Evolutionary conservation across 139 green algal species (phyloP).

Genomic region (Chlorella sp.): DNA sequence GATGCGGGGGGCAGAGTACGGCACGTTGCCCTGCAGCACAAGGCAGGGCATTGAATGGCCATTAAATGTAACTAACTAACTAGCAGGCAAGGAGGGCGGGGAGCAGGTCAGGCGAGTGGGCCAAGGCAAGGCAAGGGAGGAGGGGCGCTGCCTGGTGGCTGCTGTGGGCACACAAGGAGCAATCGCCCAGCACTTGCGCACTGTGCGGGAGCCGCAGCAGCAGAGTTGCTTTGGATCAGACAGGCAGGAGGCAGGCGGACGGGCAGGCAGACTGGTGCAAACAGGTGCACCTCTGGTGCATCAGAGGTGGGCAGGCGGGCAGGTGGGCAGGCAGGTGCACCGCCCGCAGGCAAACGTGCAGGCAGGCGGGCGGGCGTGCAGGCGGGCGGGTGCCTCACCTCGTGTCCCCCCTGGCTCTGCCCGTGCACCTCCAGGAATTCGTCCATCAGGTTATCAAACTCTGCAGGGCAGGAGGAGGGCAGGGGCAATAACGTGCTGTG

Average conservation of each 20-base stretch:
- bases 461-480: not conserved
- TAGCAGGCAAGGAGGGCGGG: no score
- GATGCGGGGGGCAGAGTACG: slow-evolving; percentile 6
- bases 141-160: no score
- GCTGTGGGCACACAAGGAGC: no score
- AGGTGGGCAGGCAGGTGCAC: not conserved
- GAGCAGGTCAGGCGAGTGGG: no score
- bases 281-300: not conserved
- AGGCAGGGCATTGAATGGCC: no score
- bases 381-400: not conserved
- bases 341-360: not conserved
- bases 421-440: slow-evolving; percentile 75
- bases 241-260: not conserved
- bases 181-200: no score
- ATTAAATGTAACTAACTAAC: no score
- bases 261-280: not conserved
- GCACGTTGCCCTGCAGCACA: slow-evolving; percentile 20
- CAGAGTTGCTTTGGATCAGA: not conserved
- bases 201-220: not conserved
- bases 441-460: slow-evolving; percentile 75
- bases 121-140: no score
- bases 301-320: not conserved
- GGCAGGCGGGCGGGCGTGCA: not conserved
- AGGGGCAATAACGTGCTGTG: no score
- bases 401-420: slow-evolving; percentile 20